A percentile compares a stretch with the other conserved stretches of the same genome.
Evolutionary conservation across 2,329 filamentous ascomycete species (phyloP).

Genomic region (Hymenoscyphus albidus): DNA sequence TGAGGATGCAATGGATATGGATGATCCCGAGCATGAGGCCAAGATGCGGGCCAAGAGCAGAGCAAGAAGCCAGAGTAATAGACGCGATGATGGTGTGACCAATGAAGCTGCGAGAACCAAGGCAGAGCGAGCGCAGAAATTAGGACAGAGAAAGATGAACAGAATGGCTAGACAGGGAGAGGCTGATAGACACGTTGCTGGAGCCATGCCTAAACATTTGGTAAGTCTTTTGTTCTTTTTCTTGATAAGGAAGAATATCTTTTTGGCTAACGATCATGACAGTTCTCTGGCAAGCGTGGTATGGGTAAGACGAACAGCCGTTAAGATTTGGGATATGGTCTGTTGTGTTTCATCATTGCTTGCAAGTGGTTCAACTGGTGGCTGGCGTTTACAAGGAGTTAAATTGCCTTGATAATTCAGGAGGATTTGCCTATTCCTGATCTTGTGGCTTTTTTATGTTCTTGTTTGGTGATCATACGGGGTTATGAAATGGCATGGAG

Average conservation of each 20-base stretch:
- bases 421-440: not conserved
- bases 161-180: constrained; percentile 95
- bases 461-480: constrained; percentile 1
- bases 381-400: constrained; percentile 3
- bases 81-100: constrained; percentile 72
- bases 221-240: constrained; percentile 49
- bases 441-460: not conserved
- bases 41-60: constrained; percentile 72
- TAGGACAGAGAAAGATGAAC: constrained; percentile 98
- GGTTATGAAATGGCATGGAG: not conserved
- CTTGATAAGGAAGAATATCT: not conserved
- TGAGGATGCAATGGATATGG: constrained; percentile 73
- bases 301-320: constrained; percentile 83
- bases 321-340: constrained; percentile 39
- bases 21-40: constrained; percentile 50
- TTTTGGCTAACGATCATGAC: constrained; percentile 34
- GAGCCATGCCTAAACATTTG: constrained; percentile 84
- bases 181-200: constrained; percentile 84
- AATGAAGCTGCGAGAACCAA: constrained; percentile 65
- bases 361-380: constrained; percentile 7
- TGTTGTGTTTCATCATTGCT: not conserved
- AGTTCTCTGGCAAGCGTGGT: constrained; percentile 87
- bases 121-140: constrained; percentile 81
- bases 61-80: constrained; percentile 62
- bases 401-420: not conserved